Conservation (phyloP, 1,284 basidiomycete species). For the Trametes pubescens region DNA sequence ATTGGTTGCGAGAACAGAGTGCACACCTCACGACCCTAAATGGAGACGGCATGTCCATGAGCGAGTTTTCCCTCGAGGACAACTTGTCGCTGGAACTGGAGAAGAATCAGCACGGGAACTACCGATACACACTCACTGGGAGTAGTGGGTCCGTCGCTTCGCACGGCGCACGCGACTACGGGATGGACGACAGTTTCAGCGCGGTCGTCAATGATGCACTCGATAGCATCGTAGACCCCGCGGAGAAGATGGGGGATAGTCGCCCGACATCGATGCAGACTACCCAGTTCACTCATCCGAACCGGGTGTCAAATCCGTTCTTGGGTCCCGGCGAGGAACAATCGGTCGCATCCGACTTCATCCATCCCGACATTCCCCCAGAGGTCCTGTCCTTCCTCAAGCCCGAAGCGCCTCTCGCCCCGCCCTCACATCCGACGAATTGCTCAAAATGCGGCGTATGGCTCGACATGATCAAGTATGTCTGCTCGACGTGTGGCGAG, state of each 20-base stretch:
- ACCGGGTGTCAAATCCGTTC: slow-evolving; percentile 41
- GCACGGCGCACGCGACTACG: slow-evolving; percentile 57
- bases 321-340: slow-evolving; percentile 24
- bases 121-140: slow-evolving; percentile 76
- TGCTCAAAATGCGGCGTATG: slow-evolving; percentile 83
- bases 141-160: slow-evolving; percentile 55
- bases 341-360: slow-evolving; percentile 36
- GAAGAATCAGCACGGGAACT: slow-evolving; percentile 71
- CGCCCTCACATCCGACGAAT: slow-evolving; percentile 73
- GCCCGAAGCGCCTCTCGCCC: slow-evolving; percentile 52
- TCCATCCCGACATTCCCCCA: slow-evolving; percentile 53
- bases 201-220: slow-evolving; percentile 43
- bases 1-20: slow-evolving; percentile 87
- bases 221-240: slow-evolving; percentile 34
- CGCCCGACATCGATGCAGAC: slow-evolving; percentile 71
- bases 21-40: slow-evolving; percentile 58
- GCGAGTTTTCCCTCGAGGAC: slow-evolving; percentile 36
- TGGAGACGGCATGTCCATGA: slow-evolving; percentile 26
- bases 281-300: slow-evolving; percentile 62
- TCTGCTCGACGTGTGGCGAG: slow-evolving; percentile 87
- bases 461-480: slow-evolving; percentile 84
- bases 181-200: slow-evolving; percentile 56
- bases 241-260: slow-evolving; percentile 29
- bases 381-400: slow-evolving; percentile 63
- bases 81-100: slow-evolving; percentile 62